These are phyloP conservation scores for Phoma sp. DNA, from an alignment of 2,329 filamentous ascomycete genomes.

Conservation along the genomic window DNA sequence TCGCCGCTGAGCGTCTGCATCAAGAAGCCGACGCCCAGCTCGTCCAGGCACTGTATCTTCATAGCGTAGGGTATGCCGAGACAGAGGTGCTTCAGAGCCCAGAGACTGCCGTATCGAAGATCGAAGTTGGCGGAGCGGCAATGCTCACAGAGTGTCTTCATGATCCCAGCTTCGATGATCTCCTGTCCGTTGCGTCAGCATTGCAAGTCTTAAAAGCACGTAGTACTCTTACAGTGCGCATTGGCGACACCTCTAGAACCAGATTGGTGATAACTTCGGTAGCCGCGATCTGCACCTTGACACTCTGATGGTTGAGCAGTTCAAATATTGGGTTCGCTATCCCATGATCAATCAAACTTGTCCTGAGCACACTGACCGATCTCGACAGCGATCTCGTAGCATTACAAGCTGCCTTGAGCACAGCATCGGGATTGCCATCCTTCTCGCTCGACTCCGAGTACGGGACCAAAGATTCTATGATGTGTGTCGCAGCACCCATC, in stretches of 20 bases:
- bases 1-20: constrained; percentile 75
- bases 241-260: constrained; percentile 85
- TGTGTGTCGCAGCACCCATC: constrained; percentile 78
- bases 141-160: constrained; percentile 80
- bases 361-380: constrained; percentile 83
- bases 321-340: constrained; percentile 78
- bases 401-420: constrained; percentile 85
- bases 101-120: constrained; percentile 83
- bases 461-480: constrained; percentile 80
- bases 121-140: constrained; percentile 81
- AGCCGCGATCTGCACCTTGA: constrained; percentile 84
- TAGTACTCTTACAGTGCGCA: constrained; percentile 74
- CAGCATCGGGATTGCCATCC: constrained; percentile 78
- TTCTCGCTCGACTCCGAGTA: constrained; percentile 55
- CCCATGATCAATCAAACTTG: constrained; percentile 83
- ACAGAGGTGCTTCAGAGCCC: constrained; percentile 92
- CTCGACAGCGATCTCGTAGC: constrained; percentile 81
- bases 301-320: constrained; percentile 75
- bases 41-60: constrained; percentile 79
- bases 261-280: constrained; percentile 86
- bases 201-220: too few species aligned
- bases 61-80: constrained; percentile 72
- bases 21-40: constrained; percentile 80
- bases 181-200: constrained; percentile 50
- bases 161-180: constrained; percentile 74